Conservation (phyloP, 352 stramenopile species). For the Globisporangium rhizosaccharum region DNA sequence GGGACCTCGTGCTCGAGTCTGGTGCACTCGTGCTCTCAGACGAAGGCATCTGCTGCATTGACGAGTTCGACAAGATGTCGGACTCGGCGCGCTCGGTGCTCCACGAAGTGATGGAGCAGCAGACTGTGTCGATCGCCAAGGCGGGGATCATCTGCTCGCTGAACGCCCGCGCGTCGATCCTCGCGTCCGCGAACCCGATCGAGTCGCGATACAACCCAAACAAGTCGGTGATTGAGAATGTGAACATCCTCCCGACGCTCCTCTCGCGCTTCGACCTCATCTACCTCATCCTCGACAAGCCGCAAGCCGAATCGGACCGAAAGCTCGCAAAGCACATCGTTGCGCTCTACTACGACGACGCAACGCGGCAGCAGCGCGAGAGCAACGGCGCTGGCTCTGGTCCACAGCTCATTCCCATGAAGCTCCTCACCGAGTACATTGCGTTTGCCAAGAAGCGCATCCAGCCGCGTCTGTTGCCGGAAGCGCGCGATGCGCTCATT, state of each 20-base stretch:
- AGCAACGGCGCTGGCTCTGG: conserved; percentile 22
- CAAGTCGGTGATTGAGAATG: conserved; percentile 98
- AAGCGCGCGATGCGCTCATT: conserved; percentile 89
- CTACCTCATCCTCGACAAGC: conserved; percentile 98
- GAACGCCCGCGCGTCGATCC: conserved; percentile 97
- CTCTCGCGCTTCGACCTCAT: conserved; percentile 99
- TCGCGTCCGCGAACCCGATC: conserved; percentile 98
- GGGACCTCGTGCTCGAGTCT: conserved; percentile 96
- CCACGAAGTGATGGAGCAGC: conserved; percentile 99
- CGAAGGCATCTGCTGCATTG: conserved; percentile 98
- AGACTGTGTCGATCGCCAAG: conserved; percentile 98
- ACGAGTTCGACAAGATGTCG: conserved; percentile 99
- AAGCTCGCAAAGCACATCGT: conserved; percentile 97
- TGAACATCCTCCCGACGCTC: conserved; percentile 97
- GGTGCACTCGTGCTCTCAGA: conserved; percentile 96
- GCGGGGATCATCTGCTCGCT: conserved; percentile 98
- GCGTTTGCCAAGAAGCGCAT: conserved; percentile 92
- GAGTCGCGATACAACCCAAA: conserved; percentile 98
- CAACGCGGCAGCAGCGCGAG: conserved; percentile 39
- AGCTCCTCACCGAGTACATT: conserved; percentile 93
- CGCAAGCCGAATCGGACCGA: conserved; percentile 91
- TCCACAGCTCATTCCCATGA: conserved; percentile 73
- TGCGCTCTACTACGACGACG: conserved; percentile 93
- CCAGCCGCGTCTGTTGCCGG: conserved; percentile 88
- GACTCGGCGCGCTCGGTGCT: conserved; percentile 96